Percentiles rank a stretch among this genome's conserved stretches.
phyloP scores from a whole-genome alignment of 2,329 filamentous ascomycete genomes.

The Verticillium alfalfae region DNA sequence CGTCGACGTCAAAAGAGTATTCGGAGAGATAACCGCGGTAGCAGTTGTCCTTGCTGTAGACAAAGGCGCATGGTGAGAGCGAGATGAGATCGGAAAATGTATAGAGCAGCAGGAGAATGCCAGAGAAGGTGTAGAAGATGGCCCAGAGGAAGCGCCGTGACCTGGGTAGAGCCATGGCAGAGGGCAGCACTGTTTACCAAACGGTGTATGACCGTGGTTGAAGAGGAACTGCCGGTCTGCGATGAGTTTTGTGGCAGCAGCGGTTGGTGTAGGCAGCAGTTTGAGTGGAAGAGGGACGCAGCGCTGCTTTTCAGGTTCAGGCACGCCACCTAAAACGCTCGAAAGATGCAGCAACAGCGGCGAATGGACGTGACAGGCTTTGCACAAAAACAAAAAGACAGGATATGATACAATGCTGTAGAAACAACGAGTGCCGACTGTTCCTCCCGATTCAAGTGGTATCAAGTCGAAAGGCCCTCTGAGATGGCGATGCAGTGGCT shows the following conservation, averaged over 20 bases:
- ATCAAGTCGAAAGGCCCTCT: too few species aligned
- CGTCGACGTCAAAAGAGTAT: constrained; percentile 37
- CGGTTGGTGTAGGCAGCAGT: background rate
- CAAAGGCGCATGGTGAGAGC: constrained; percentile 16
- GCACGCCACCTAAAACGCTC: too few species aligned
- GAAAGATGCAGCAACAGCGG: too few species aligned
- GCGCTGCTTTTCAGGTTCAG: too few species aligned
- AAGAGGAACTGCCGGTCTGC: too few species aligned
- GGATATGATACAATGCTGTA: background rate
- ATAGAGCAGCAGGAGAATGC: constrained; percentile 11
- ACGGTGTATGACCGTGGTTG: background rate
- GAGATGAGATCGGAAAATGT: constrained; percentile 17
- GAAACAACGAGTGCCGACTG: background rate
- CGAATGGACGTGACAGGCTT: too few species aligned
- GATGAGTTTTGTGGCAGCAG: background rate
- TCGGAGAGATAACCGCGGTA: constrained; percentile 25
- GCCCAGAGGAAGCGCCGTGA: background rate
- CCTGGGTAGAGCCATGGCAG: background rate
- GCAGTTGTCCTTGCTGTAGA: constrained; percentile 13
- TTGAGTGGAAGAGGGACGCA: background rate
- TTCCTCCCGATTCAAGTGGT: background rate
- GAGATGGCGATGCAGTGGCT: background rate
- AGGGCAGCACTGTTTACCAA: background rate
- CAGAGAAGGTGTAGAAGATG: constrained; percentile 9
- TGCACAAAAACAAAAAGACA: background rate